Evolutionary conservation across 2,329 filamentous ascomycete genomes (phyloP).

Genomic region (Epichloe uncinata): DNA sequence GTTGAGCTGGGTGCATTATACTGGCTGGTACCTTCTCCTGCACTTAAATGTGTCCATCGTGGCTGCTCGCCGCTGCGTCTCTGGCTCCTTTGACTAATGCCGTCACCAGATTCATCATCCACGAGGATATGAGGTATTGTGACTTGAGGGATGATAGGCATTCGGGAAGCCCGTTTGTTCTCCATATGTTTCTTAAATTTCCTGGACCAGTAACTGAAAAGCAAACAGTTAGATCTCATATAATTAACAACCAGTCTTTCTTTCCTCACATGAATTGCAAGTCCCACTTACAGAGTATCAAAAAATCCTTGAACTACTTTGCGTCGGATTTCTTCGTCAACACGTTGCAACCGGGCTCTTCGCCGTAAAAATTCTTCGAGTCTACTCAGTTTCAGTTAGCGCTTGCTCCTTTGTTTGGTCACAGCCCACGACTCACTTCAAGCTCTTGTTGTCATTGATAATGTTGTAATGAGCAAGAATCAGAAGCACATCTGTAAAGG

Average conservation of each 20-base stretch:
- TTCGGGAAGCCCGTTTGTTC: slow-evolving; percentile 57
- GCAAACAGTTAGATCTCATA: background rate
- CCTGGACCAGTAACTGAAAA: slow-evolving; percentile 59
- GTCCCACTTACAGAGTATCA: slow-evolving; percentile 57
- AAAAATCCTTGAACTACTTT: slow-evolving; percentile 91
- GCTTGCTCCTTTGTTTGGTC: background rate
- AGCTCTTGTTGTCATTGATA: slow-evolving; percentile 92
- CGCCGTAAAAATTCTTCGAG: slow-evolving; percentile 91
- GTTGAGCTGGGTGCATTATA: slow-evolving; percentile 16
- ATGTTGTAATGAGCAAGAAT: slow-evolving; percentile 97
- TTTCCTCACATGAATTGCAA: too few relatives aligned
- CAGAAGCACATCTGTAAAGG: slow-evolving; percentile 86
- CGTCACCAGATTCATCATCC: slow-evolving; percentile 54
- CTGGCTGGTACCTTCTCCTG: slow-evolving; percentile 5
- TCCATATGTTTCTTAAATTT: slow-evolving; percentile 65
- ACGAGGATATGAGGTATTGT: slow-evolving; percentile 83
- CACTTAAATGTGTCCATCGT: slow-evolving; percentile 7
- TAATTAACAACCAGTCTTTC: background rate
- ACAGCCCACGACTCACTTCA: slow-evolving; percentile 43
- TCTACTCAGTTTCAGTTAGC: slow-evolving; percentile 25
- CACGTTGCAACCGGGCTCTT: slow-evolving; percentile 76
- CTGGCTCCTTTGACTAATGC: slow-evolving; percentile 5
- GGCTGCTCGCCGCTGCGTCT: background rate
- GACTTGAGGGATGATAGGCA: slow-evolving; percentile 66
- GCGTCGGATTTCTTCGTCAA: slow-evolving; percentile 86